Evolutionary conservation across 2,329 filamentous ascomycete genomes (phyloP), one percentile per base, ranked within the genome.

Genomic region (Ophiocordyceps camponoti-floridani): DNA sequence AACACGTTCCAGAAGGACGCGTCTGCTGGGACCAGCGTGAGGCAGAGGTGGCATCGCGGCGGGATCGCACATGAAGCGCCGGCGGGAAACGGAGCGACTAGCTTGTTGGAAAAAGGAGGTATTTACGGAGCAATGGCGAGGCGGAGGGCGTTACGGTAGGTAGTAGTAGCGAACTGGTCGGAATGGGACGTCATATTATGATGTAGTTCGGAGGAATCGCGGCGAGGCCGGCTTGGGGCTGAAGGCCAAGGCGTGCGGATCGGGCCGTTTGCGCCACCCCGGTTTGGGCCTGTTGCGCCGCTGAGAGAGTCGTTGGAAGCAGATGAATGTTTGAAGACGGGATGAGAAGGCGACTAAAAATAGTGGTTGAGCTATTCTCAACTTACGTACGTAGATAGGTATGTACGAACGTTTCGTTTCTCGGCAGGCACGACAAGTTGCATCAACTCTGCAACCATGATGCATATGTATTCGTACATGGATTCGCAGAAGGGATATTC

Each of bases 31-130:
- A 38, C 35, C 8, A 37, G 33, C 16, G n/a, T 11, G 14, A 16
- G 35, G 16, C n/a, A n/a, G 35, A 38, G 42, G 46, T 47, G 37
- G 43, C 44, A 45, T 41, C 46, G 46, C 46, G 45, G 16, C 43
- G 46, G 46, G 43, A 45, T 27, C 43, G 45, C 42, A 44, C 45
- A 46, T 46, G 43, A 5, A 43, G 43, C 28, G 41, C 41, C 41
- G 41, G 42, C 10, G 16, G 16, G 42, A 23, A 38, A 28, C 41
- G 37, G 44, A 41, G 19, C 40, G 35, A 23, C 23, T 23, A 23
- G 23, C 23, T 23, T 5, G 23, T 23, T 23, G 23, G n/a, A n/a
- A 23, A 23, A 23, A 23, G 9, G 28, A 9, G 28, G 28, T 12
- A 30, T 30, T 30, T 30, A 30, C 28, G 12, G 28, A 37, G 16